Conservation (phyloP, 2,329 filamentous ascomycete species). For the Fusarium nisikadoi region DNA sequence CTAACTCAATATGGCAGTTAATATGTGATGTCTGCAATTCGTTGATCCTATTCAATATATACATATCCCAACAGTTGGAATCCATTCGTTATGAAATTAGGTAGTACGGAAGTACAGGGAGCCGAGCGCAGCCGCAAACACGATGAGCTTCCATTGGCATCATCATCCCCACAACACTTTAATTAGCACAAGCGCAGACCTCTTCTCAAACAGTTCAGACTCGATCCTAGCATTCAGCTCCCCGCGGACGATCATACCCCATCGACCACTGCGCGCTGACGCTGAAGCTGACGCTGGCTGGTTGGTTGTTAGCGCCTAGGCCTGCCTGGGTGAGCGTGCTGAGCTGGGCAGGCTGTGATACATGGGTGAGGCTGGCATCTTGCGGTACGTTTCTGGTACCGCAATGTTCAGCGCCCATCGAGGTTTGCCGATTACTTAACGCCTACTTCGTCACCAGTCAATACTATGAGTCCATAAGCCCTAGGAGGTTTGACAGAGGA, state of each 20-base stretch:
- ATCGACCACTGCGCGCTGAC: slow-evolving; percentile 35
- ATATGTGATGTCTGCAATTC: not conserved
- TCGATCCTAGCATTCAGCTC: slow-evolving; percentile 21
- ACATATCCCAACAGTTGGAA: not conserved
- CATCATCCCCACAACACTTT: slow-evolving; percentile 18
- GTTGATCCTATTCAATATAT: not conserved
- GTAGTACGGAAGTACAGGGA: slow-evolving; percentile 22
- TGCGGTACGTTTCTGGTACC: slow-evolving; percentile 13
- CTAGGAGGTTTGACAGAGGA: not conserved
- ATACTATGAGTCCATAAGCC: not conserved
- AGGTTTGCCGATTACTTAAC: not conserved
- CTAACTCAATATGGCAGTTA: not conserved
- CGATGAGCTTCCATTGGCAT: not conserved
- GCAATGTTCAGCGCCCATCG: slow-evolving; percentile 2
- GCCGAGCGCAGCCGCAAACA: slow-evolving; percentile 28
- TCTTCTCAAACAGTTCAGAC: slow-evolving; percentile 10
- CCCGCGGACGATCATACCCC: slow-evolving; percentile 25
- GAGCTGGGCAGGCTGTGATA: slow-evolving; percentile 2
- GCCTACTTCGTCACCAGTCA: slow-evolving; percentile 10
- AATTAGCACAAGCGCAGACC: slow-evolving; percentile 16
- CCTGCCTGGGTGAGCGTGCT: slow-evolving; percentile 15
- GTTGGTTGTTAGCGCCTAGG: slow-evolving; percentile 27
- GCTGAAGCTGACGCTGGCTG: slow-evolving; percentile 36
- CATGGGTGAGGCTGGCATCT: slow-evolving; percentile 10
- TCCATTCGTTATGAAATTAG: not conserved